Conservation (phyloP, 139 green algal species). For the Tetratostichococcus sp. region DNA sequence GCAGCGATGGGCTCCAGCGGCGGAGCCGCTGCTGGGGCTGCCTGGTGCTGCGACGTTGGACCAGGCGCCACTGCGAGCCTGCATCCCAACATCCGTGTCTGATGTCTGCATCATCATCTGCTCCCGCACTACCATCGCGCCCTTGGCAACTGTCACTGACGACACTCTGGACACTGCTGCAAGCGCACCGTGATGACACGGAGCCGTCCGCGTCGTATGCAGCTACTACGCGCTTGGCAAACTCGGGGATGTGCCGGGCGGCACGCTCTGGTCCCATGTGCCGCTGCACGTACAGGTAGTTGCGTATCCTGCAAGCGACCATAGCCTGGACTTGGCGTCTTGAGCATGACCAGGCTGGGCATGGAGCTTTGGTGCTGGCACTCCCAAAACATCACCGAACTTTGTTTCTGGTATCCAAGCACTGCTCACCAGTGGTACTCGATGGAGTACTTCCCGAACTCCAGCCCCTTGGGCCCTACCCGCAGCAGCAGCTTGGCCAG, state of each 20-base stretch:
- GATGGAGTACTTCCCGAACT: constrained; percentile 93
- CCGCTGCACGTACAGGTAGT: constrained; percentile 82
- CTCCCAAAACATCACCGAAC: no score
- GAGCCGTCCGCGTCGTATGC: constrained; percentile 67
- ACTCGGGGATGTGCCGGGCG: constrained; percentile 65
- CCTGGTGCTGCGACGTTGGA: neutral
- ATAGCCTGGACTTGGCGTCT: no score
- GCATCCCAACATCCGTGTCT: no score
- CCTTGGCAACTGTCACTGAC: no score
- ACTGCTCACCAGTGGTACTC: constrained; percentile 99
- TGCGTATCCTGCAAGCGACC: no score
- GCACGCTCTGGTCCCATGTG: constrained; percentile 43
- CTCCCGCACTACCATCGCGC: no score
- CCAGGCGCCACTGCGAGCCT: neutral
- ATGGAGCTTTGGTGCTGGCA: no score
- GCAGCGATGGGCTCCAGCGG: no score
- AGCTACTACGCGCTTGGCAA: constrained; percentile 66
- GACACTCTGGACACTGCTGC: no score
- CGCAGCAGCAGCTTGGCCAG: constrained; percentile 72
- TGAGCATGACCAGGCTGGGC: no score
- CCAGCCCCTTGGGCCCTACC: constrained; percentile 88
- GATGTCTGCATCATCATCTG: no score
- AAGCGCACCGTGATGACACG: constrained; percentile 8
- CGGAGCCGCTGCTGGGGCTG: neutral
- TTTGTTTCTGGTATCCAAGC: no score